These are phyloP conservation scores for Fagus crenata DNA, from an alignment of 306 rosid species.

Conservation along the genomic window DNA sequence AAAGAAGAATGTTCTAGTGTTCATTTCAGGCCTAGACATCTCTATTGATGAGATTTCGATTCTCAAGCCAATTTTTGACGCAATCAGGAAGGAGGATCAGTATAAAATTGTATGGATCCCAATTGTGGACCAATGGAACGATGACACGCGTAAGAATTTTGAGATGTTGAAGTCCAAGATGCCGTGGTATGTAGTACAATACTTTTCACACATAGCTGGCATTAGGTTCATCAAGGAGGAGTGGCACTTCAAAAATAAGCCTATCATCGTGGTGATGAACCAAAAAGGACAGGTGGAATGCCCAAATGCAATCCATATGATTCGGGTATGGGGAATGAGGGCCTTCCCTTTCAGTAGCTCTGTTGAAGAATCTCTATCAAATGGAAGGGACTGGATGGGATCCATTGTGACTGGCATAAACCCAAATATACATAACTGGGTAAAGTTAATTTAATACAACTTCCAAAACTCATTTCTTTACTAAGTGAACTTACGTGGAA, in stretches of 20 bases:
- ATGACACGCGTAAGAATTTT: constrained; percentile 11
- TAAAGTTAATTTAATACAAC: constrained; percentile 5
- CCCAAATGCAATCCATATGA: constrained; percentile 35
- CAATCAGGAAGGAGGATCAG: constrained; percentile 18
- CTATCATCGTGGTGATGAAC: constrained; percentile 34
- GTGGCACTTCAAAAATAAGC: constrained; percentile 43
- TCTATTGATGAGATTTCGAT: constrained; percentile 32
- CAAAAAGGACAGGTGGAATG: constrained; percentile 28
- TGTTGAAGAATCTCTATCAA: background rate
- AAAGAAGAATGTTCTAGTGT: constrained; percentile 9
- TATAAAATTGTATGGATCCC: constrained; percentile 49
- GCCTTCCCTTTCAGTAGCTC: constrained; percentile 30
- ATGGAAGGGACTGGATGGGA: background rate
- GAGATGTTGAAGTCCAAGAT: constrained; percentile 15
- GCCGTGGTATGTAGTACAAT: constrained; percentile 39
- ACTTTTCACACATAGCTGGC: constrained; percentile 15
- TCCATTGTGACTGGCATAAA: background rate
- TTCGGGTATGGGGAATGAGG: constrained; percentile 27
- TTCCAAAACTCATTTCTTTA: no score
- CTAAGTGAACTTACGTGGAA: no score
- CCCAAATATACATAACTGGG: constrained; percentile 21
- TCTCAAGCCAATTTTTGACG: constrained; percentile 22
- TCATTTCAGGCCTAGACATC: constrained; percentile 19
- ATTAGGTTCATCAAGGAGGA: constrained; percentile 32
- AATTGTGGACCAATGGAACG: constrained; percentile 31